phyloP scores from a whole-genome alignment of 441 rosid genomes.

The Populus hybrid region DNA sequence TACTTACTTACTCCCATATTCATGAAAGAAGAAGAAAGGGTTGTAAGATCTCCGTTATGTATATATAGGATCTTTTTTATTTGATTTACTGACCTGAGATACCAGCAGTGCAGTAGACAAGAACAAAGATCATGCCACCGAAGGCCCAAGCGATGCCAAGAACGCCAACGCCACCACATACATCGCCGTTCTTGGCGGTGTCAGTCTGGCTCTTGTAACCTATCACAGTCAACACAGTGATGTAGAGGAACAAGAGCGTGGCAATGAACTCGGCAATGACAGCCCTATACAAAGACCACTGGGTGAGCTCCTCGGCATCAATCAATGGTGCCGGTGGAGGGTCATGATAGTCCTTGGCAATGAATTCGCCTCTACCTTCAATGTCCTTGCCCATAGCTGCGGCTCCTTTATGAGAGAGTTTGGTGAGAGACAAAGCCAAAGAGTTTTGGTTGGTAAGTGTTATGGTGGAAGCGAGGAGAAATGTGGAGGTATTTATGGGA shows the following conservation, averaged over 20 bases:
- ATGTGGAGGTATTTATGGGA: slow-evolving; percentile 27
- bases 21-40: background rate
- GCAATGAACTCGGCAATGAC: slow-evolving; percentile 84
- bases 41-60: background rate
- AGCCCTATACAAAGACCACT: slow-evolving; percentile 81
- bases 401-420: background rate
- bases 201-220: slow-evolving; percentile 57
- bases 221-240: slow-evolving; percentile 68
- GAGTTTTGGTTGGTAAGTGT: background rate
- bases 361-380: slow-evolving; percentile 36
- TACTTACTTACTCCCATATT: background rate
- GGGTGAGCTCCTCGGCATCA: slow-evolving; percentile 50
- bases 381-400: slow-evolving; percentile 45
- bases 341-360: slow-evolving; percentile 66
- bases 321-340: slow-evolving; percentile 76
- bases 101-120: slow-evolving; percentile 85
- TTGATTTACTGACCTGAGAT: slow-evolving; percentile 47
- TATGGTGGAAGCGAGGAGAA: background rate
- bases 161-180: slow-evolving; percentile 64
- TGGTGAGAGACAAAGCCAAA: too few relatives aligned
- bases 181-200: slow-evolving; percentile 30
- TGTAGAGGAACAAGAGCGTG: slow-evolving; percentile 63
- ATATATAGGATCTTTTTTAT: background rate
- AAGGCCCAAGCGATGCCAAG: slow-evolving; percentile 92
- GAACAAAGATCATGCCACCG: slow-evolving; percentile 89